Conservation (phyloP, 2,329 filamentous ascomycete species). For the Paracamarosporium sp. region DNA sequence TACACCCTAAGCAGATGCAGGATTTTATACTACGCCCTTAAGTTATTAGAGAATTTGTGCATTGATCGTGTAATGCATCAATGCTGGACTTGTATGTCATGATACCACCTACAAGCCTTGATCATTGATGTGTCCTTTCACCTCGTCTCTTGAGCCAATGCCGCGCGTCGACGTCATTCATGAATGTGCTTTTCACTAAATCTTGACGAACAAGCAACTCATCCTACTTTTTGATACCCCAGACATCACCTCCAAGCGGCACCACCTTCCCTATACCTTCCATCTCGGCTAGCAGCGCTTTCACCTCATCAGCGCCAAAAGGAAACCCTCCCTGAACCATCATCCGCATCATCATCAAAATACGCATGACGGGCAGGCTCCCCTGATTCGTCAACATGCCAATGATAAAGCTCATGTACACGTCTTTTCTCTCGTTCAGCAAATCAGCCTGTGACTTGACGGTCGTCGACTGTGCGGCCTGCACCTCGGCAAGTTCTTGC, state of each 20-base stretch:
- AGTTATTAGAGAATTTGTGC: no score
- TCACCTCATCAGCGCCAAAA: slow-evolving; percentile 87
- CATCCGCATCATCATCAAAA: slow-evolving; percentile 96
- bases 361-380: slow-evolving; percentile 80
- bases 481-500: slow-evolving; percentile 44
- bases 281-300: slow-evolving; percentile 80
- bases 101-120: no score
- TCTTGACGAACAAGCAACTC: background rate
- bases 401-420: slow-evolving; percentile 92
- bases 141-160: background rate
- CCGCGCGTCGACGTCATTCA: no score
- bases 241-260: slow-evolving; percentile 39
- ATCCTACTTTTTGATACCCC: slow-evolving; percentile 35
- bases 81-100: no score
- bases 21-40: no score
- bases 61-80: no score
- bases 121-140: no score
- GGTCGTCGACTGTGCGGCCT: slow-evolving; percentile 53
- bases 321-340: slow-evolving; percentile 86
- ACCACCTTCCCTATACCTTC: slow-evolving; percentile 47
- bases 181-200: no score
- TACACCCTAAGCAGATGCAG: no score
- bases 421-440: slow-evolving; percentile 70
- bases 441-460: slow-evolving; percentile 62
- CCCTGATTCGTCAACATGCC: slow-evolving; percentile 95